Evolutionary conservation across 179 eudicot genomes (phyloP).

Genomic region (Beta macrorhiza): DNA sequence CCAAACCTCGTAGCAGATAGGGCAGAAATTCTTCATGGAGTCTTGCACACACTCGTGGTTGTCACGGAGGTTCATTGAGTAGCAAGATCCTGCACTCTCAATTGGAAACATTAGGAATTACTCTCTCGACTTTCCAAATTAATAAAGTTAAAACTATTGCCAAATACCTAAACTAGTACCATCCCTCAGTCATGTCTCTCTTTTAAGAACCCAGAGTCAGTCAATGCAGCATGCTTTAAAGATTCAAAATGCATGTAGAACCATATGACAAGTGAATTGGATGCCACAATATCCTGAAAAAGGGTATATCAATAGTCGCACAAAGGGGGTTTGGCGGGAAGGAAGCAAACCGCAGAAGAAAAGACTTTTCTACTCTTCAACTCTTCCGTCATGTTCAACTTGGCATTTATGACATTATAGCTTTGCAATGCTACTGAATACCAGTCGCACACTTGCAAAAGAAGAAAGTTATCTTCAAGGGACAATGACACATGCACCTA

Average conservation of each 20-base stretch:
- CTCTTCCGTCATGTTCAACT: no score
- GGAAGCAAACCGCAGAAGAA: no score
- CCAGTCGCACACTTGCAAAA: no score
- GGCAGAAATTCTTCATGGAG: slow-evolving; percentile 84
- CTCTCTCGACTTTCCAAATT: background rate
- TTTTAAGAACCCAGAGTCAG: background rate
- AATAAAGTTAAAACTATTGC: background rate
- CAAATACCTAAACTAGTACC: background rate
- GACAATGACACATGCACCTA: no score
- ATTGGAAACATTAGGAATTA: background rate
- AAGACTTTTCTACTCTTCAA: no score
- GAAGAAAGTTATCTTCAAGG: no score
- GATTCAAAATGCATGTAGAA: background rate
- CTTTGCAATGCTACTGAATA: no score
- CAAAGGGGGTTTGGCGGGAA: no score
- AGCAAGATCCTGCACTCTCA: slow-evolving; percentile 71
- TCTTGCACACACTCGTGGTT: slow-evolving; percentile 80
- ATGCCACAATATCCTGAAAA: background rate
- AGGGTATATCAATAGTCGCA: background rate
- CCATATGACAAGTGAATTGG: background rate
- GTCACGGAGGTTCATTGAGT: slow-evolving; percentile 49
- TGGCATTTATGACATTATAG: no score
- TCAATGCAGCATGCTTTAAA: background rate
- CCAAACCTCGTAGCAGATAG: slow-evolving; percentile 91
- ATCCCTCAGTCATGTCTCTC: background rate